phyloP scores from a whole-genome alignment of 176 grass and related monocot species.

The Rhipidocladum racemiflorum region DNA sequence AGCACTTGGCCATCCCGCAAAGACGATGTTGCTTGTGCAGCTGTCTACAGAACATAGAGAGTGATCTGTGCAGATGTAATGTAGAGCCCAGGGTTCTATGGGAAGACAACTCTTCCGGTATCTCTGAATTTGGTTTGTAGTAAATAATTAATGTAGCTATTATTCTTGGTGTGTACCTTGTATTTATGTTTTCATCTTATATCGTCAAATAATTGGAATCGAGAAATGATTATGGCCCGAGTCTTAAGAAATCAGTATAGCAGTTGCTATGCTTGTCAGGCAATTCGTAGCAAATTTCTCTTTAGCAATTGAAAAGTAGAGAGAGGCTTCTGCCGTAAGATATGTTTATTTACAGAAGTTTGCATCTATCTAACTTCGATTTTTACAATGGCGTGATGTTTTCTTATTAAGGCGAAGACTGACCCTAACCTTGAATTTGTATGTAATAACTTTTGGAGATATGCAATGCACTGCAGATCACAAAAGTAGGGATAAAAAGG shows the following conservation, averaged over 20 bases:
- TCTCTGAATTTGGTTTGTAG: slow-evolving; percentile 31
- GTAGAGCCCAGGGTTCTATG: slow-evolving; percentile 72
- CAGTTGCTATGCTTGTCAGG: not conserved
- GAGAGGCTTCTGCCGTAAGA: not conserved
- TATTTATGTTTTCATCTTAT: slow-evolving; percentile 1
- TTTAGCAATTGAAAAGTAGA: not conserved
- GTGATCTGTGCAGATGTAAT: slow-evolving; percentile 85
- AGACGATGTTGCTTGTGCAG: slow-evolving; percentile 80
- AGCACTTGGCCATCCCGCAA: slow-evolving; percentile 73
- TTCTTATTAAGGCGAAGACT: too few relatives aligned
- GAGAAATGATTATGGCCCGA: not conserved
- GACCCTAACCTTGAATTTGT: too few relatives aligned
- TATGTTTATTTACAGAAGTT: not conserved
- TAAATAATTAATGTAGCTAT: not conserved
- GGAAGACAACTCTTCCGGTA: slow-evolving; percentile 76
- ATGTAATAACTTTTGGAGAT: too few relatives aligned
- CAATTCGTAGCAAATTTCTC: slow-evolving; percentile 1
- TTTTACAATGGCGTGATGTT: too few relatives aligned
- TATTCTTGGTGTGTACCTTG: not conserved
- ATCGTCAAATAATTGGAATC: not conserved
- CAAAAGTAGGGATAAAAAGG: too few relatives aligned
- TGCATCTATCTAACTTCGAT: too few relatives aligned
- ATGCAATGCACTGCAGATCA: too few relatives aligned
- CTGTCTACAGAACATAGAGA: slow-evolving; percentile 71
- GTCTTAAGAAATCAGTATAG: not conserved